Evolutionary conservation across 1,284 basidiomycete species (phyloP).

Genomic region (Ceratorhiza oryzae-sativae): DNA sequence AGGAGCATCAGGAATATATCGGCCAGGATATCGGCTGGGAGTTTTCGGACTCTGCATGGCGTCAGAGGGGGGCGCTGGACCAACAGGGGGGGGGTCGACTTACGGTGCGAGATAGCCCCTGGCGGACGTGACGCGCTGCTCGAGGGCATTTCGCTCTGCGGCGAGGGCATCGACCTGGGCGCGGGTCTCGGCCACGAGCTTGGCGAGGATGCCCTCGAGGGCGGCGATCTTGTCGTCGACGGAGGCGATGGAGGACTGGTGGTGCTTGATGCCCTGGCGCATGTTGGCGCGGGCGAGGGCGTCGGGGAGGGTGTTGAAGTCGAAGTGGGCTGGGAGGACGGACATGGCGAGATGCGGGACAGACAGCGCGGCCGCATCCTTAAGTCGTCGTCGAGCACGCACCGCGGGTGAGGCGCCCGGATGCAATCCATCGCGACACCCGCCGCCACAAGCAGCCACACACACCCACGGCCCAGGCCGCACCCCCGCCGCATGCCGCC

Average conservation of each 20-base stretch:
- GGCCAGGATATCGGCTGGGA: conserved; percentile 67
- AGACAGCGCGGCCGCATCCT: neutral
- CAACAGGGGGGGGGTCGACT: conserved; percentile 55
- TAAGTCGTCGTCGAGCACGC: conserved; percentile 15
- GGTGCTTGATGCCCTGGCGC: conserved; percentile 13
- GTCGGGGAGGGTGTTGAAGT: conserved; percentile 35
- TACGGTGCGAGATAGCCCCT: conserved; percentile 68
- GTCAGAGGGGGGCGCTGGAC: conserved; percentile 68
- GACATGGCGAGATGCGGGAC: conserved; percentile 13
- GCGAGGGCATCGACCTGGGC: conserved; percentile 61
- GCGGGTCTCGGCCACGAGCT: conserved; percentile 63
- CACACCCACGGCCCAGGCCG: conserved; percentile 7
- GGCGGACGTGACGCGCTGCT: conserved; percentile 57
- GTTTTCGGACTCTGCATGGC: conserved; percentile 66
- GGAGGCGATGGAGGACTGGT: conserved; percentile 41
- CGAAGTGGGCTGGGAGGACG: conserved; percentile 20
- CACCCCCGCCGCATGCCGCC: conserved; percentile 9
- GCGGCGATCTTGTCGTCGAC: conserved; percentile 50
- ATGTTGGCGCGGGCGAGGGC: conserved; percentile 1
- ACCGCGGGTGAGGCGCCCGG: conserved; percentile 1
- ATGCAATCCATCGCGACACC: neutral
- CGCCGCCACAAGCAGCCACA: conserved; percentile 28
- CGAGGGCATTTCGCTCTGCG: conserved; percentile 56
- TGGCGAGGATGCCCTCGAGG: conserved; percentile 62
- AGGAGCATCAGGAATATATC: conserved; percentile 63